Conservation (phyloP, 179 eudicot genomes). For the Pouteria campechiana region DNA sequence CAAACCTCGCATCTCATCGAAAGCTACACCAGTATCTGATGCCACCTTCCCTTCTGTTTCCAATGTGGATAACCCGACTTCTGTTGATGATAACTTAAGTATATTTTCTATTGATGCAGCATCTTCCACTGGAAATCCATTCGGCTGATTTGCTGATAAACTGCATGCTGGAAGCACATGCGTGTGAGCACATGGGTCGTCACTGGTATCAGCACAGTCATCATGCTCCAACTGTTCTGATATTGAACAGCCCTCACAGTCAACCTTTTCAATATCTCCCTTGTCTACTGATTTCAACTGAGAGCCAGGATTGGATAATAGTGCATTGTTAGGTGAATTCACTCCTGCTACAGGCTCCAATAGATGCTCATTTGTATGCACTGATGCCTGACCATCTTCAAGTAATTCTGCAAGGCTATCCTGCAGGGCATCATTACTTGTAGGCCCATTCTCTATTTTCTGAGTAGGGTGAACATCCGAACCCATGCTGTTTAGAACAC, state of each 20-base stretch:
- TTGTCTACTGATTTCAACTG: too few relatives aligned
- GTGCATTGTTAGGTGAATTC: background rate
- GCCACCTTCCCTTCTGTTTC: constrained; percentile 19
- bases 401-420: too few relatives aligned
- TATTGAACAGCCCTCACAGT: constrained; percentile 10
- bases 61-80: constrained; percentile 4
- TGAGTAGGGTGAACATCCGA: too few relatives aligned
- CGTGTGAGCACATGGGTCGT: constrained; percentile 1
- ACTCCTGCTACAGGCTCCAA: too few relatives aligned
- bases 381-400: too few relatives aligned
- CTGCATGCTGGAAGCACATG: constrained; percentile 45
- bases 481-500: too few relatives aligned
- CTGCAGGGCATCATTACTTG: too few relatives aligned
- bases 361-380: too few relatives aligned
- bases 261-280: constrained; percentile 12
- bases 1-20: constrained; percentile 33
- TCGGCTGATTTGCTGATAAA: constrained; percentile 16
- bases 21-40: constrained; percentile 13
- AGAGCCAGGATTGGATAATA: constrained; percentile 5
- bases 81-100: constrained; percentile 15
- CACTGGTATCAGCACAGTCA: too few relatives aligned
- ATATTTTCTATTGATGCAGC: constrained; percentile 7
- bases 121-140: constrained; percentile 9
- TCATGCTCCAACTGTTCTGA: constrained; percentile 9
- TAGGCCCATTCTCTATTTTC: too few relatives aligned